These are phyloP conservation scores for Croton laevigatus DNA, from an alignment of 441 rosid genomes.

Conservation along the genomic window DNA sequence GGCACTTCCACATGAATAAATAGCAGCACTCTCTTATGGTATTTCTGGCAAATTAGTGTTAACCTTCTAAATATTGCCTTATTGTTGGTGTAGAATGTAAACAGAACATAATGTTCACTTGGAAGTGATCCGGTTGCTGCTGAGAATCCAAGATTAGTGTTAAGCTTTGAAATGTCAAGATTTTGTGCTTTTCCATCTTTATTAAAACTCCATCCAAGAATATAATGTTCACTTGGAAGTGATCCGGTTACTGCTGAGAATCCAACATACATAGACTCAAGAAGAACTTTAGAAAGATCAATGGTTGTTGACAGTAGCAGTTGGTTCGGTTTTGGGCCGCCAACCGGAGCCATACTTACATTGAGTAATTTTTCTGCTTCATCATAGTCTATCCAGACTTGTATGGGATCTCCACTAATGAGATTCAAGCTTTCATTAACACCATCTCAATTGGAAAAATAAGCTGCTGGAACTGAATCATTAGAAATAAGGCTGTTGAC, in stretches of 20 bases:
- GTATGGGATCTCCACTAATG: slow-evolving; percentile 37
- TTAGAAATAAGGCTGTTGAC: slow-evolving; percentile 40
- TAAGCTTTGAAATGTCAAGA: slow-evolving; percentile 36
- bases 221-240: slow-evolving; percentile 33
- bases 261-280: slow-evolving; percentile 51
- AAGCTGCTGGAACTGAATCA: slow-evolving; percentile 35
- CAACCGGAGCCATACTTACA: slow-evolving; percentile 51
- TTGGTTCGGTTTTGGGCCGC: slow-evolving; percentile 26
- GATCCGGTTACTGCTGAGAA: slow-evolving; percentile 55
- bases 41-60: no score
- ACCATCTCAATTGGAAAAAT: slow-evolving; percentile 30
- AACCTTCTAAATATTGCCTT: no score
- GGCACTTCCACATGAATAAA: no score
- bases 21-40: no score
- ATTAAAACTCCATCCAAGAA: slow-evolving; percentile 70
- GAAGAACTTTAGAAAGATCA: slow-evolving; percentile 40
- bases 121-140: no score
- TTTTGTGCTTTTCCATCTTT: slow-evolving; percentile 28
- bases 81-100: no score
- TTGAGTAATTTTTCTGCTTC: slow-evolving; percentile 28
- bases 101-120: no score
- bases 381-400: slow-evolving; percentile 56
- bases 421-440: slow-evolving; percentile 34
- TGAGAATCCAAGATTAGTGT: no score
- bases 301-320: slow-evolving; percentile 45